These are phyloP conservation scores for Fusarium subtropicale DNA, from an alignment of 2,329 filamentous ascomycete genomes.

Conservation along the genomic window DNA sequence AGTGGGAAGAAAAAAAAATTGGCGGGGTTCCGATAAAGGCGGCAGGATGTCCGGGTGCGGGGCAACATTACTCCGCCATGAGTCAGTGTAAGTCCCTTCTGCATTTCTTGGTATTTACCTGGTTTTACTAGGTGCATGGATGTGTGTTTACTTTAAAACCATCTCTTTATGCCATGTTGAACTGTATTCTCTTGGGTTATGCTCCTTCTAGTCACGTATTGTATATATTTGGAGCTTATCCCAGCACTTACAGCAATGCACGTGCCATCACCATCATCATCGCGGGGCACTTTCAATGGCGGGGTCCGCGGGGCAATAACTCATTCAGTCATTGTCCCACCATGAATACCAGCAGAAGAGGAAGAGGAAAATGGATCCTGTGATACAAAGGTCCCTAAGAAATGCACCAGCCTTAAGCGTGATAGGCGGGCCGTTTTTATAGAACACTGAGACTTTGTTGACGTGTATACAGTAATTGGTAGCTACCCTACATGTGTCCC, in stretches of 20 bases:
- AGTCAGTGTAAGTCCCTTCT: not conserved
- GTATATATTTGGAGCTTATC: not conserved
- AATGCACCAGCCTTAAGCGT: not conserved
- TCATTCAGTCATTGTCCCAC: not conserved
- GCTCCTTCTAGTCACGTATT: not conserved
- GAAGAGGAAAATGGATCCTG: not conserved
- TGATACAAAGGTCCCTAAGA: not conserved
- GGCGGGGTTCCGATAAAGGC: slow-evolving; percentile 41
- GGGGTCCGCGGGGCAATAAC: slow-evolving; percentile 2
- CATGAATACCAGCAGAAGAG: not conserved
- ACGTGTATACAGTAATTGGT: not conserved
- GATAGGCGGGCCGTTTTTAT: not conserved
- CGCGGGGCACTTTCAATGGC: slow-evolving; percentile 1
- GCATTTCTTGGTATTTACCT: not conserved
- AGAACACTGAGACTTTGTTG: not conserved
- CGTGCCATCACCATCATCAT: not conserved
- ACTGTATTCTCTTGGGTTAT: not conserved
- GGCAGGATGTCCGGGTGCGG: slow-evolving; percentile 32
- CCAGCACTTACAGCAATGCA: not conserved
- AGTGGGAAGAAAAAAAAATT: slow-evolving; percentile 40
- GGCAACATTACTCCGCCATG: slow-evolving; percentile 37
- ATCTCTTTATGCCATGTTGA: not conserved
- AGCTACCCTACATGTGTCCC: not conserved
- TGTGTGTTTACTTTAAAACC: not conserved
- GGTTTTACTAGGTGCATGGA: not conserved